These are phyloP conservation scores for Amanita fuliginea DNA, from an alignment of 768 basidiomycete species.

Conservation along the genomic window DNA sequence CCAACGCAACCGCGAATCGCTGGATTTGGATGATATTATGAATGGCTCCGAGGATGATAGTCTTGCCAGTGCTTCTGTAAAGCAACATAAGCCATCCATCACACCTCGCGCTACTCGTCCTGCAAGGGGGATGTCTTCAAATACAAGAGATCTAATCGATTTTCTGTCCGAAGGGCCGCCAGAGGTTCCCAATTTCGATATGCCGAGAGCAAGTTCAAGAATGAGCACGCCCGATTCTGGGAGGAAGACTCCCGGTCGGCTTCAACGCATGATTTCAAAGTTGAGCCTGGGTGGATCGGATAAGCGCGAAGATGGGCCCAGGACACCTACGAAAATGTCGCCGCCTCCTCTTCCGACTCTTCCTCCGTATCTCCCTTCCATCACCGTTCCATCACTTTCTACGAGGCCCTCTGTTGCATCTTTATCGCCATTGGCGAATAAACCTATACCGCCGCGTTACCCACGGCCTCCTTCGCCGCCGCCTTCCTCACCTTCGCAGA, in stretches of 20 bases:
- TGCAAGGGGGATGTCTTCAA: conserved; percentile 24
- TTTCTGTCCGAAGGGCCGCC: conserved; percentile 48
- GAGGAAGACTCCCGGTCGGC: conserved; percentile 46
- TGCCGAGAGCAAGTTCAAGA: conserved; percentile 30
- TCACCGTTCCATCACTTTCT: conserved; percentile 1
- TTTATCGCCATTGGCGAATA: conserved; percentile 41
- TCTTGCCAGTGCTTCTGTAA: conserved; percentile 1
- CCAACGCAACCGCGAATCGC: conserved; percentile 50
- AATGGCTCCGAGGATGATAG: conserved; percentile 56
- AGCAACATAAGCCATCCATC: conserved; percentile 12
- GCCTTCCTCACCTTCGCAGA: conserved; percentile 34
- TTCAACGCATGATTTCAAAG: conserved; percentile 79
- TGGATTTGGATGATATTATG: conserved; percentile 72
- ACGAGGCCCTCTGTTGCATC: conserved; percentile 17
- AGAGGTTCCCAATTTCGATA: conserved; percentile 36
- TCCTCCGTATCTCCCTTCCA: no score
- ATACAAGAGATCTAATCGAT: conserved; percentile 45
- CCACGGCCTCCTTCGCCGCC: conserved; percentile 31
- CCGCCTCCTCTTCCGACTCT: neutral
- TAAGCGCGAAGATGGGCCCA: conserved; percentile 15
- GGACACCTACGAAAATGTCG: conserved; percentile 9
- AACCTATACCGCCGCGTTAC: conserved; percentile 51
- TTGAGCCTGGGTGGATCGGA: conserved; percentile 42
- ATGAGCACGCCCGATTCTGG: conserved; percentile 25
- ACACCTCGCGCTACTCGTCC: conserved; percentile 8